Base-by-base conservation (phyloP, 1,139 yeast species). In the Eremothecium sinecaudum region DNA sequence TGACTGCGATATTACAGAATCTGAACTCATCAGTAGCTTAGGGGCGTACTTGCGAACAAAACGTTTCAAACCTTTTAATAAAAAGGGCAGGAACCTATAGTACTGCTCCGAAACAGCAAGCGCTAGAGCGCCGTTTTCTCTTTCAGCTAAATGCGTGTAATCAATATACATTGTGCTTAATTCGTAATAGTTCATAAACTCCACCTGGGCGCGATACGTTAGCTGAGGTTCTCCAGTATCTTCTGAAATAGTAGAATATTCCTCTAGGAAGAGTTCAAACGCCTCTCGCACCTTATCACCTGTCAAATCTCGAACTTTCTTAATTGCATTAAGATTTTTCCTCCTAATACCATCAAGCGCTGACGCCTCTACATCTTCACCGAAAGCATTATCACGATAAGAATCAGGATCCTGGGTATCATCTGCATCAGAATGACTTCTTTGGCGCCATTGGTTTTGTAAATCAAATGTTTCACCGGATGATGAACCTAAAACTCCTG, bases 251-350 rank as follows among this genome's bases (percentile, higher is more conserved):
- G 46, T 35, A 2, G 50, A 30, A 49, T 66, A 83, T 29, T 74
- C 79, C 54, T 79, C 83, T 42, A 90, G 62, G 54, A 90, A 90
- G 46, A 71, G 74, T 56, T 86, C 95, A 56, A 90, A 90, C 18
- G 92, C 77, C 56, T 86, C 94, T 35, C 92, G 71, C 11, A 90
- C 96, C 48, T 84, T 83, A 54, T 87, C 96, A 41, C 95, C 96
- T 4, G 95, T 86, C 27, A 79, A 75, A 63, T 90, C 98, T 14
- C 75, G 74, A 19, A 90, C 95, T 56, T 81, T 83, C 23, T 94
- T 87, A 34, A 87, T 84, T 25, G 75, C 73, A 36, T 75, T 69
- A 40, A 75, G 64, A 44, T 73, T 49, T 37, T 56, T 46, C 37
- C 53, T 50, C 36, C 51, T 42, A 31, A 53, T 33, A 24, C 53